Evolutionary conservation across 2,329 filamentous ascomycete species (phyloP).

Genomic region (Penicillium sp.): DNA sequence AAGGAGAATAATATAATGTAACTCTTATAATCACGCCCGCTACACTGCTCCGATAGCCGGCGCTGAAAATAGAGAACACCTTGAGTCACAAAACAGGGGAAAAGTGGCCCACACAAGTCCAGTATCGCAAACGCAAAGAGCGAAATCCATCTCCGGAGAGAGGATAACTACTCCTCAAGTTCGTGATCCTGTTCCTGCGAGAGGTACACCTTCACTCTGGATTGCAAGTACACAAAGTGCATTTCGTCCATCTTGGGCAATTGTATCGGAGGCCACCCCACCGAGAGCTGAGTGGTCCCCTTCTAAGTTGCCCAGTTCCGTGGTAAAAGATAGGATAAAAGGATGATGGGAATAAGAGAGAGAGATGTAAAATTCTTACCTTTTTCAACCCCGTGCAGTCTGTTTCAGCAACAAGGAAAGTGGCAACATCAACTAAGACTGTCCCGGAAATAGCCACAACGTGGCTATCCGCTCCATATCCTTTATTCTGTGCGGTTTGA

Average conservation of each 20-base stretch:
- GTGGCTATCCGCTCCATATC: constrained; percentile 77
- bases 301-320: constrained; percentile 52
- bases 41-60: constrained; percentile 22
- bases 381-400: constrained; percentile 58
- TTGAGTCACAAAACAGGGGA: not conserved
- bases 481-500: constrained; percentile 58
- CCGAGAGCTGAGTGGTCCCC: constrained; percentile 47
- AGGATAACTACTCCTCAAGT: constrained; percentile 33
- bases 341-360: not conserved
- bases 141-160: constrained; percentile 38
- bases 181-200: not conserved
- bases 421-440: constrained; percentile 77
- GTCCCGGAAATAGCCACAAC: constrained; percentile 64
- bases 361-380: constrained; percentile 28
- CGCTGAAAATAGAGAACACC: constrained; percentile 16
- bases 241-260: constrained; percentile 50
- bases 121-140: constrained; percentile 15
- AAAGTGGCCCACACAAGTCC: constrained; percentile 1
- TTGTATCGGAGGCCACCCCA: constrained; percentile 59
- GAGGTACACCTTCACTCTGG: not conserved
- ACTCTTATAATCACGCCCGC: constrained; percentile 36
- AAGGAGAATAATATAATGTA: constrained; percentile 27
- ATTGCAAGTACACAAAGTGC: constrained; percentile 2
- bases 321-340: not conserved
- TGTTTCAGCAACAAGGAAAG: constrained; percentile 65